A percentile compares a stretch with the other conserved stretches of the same genome.
Evolutionary conservation across 352 stramenopile genomes (phyloP).

Genomic region (Thalassiosira oceanica): DNA sequence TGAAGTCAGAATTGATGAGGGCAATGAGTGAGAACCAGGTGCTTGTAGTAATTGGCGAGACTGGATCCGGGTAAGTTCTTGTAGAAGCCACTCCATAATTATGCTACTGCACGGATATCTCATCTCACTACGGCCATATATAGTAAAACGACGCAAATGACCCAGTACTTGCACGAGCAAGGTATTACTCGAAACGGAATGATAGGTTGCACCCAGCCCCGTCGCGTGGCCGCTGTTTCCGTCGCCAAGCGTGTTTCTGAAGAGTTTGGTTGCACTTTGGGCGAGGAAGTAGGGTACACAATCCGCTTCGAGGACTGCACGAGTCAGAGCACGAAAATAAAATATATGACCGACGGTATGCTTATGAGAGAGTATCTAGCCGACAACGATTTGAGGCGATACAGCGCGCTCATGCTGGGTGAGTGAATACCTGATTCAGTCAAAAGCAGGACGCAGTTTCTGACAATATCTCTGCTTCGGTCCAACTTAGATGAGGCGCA

Average conservation of each 20-base stretch:
- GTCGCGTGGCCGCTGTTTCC: slow-evolving; percentile 97
- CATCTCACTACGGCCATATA: too few species aligned
- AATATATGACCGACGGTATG: slow-evolving; percentile 99
- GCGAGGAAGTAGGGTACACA: slow-evolving; percentile 85
- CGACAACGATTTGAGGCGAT: slow-evolving; percentile 91
- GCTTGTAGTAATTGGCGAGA: slow-evolving; percentile 98
- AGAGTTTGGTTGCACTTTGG: slow-evolving; percentile 90
- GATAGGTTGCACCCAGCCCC: slow-evolving; percentile 93
- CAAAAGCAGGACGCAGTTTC: too few species aligned
- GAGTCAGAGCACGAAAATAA: slow-evolving; percentile 93
- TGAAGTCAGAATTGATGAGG: slow-evolving; percentile 94
- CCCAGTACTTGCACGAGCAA: slow-evolving; percentile 85
- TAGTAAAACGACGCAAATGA: slow-evolving; percentile 98
- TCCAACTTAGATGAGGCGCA: slow-evolving; percentile 99
- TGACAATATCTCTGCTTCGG: too few species aligned
- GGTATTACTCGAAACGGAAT: slow-evolving; percentile 64
- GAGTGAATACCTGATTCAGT: too few species aligned
- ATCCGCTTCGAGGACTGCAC: slow-evolving; percentile 92
- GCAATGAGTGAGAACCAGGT: slow-evolving; percentile 96
- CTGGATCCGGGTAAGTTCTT: slow-evolving; percentile 78
- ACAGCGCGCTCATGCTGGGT: slow-evolving; percentile 94
- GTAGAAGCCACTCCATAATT: too few species aligned
- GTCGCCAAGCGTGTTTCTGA: slow-evolving; percentile 97
- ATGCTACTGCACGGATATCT: too few species aligned
- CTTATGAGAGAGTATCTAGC: slow-evolving; percentile 95